phyloP scores from a whole-genome alignment of 805 yeast genomes.

The Wickerhamiella occidentalis region DNA sequence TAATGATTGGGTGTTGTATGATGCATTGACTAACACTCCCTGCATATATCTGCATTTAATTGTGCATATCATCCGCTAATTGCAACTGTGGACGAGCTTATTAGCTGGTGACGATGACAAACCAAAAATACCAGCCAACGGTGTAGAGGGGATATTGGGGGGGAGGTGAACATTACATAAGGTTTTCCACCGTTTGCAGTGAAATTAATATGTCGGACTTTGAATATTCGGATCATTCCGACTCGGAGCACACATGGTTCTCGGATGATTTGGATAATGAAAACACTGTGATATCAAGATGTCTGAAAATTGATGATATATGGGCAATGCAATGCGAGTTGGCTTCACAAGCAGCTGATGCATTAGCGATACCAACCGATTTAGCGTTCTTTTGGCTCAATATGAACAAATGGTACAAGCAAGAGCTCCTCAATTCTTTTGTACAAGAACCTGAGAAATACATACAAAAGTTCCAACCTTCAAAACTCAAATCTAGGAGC shows the following conservation, averaged over 20 bases:
- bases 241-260: not conserved
- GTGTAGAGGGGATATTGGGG: no score
- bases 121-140: no score
- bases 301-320: not conserved
- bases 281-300: not conserved
- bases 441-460: not conserved
- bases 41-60: no score
- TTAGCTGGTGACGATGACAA: no score
- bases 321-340: not conserved
- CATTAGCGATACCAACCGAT: not conserved
- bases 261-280: not conserved
- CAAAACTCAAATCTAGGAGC: not conserved
- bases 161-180: no score
- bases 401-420: not conserved
- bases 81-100: not conserved
- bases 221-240: not conserved
- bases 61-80: not conserved
- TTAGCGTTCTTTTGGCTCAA: not conserved
- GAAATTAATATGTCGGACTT: not conserved
- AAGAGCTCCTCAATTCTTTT: not conserved
- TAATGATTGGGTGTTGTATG: no score
- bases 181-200: no score
- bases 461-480: not conserved
- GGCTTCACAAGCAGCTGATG: conserved; percentile 1
- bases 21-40: no score